Conservation (phyloP, 2,329 filamentous ascomycete species). For the Fusarium coicis region DNA sequence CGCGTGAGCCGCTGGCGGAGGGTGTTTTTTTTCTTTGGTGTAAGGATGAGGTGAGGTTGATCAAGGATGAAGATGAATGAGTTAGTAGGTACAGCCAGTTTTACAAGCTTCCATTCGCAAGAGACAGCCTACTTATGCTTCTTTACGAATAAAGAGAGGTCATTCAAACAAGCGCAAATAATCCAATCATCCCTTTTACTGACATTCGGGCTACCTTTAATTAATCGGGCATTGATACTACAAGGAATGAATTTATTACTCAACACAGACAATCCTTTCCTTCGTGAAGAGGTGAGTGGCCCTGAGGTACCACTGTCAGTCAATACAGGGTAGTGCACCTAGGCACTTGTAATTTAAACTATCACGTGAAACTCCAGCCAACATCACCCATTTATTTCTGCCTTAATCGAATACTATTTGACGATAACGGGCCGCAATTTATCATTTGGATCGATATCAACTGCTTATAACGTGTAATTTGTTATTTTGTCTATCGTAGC, state of each 20-base stretch:
- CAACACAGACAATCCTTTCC: background rate
- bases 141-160: background rate
- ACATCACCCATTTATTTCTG: background rate
- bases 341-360: background rate
- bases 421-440: background rate
- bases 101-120: background rate
- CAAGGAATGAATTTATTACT: background rate
- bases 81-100: background rate
- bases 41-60: slow-evolving; percentile 3
- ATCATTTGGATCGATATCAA: background rate
- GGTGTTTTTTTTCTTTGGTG: slow-evolving; percentile 9
- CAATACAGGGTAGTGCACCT: background rate
- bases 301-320: background rate
- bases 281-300: background rate
- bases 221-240: background rate
- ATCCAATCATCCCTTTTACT: too few species aligned
- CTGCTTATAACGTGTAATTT: too few species aligned
- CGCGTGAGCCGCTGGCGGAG: slow-evolving; percentile 33
- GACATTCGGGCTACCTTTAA: background rate
- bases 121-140: background rate
- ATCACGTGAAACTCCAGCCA: background rate
- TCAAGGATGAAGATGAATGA: background rate
- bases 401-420: background rate
- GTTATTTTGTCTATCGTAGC: background rate
- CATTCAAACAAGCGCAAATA: background rate